These are phyloP conservation scores for Setaria italica DNA, from an alignment of 202 grass and related monocot genomes.

Conservation along the genomic window DNA sequence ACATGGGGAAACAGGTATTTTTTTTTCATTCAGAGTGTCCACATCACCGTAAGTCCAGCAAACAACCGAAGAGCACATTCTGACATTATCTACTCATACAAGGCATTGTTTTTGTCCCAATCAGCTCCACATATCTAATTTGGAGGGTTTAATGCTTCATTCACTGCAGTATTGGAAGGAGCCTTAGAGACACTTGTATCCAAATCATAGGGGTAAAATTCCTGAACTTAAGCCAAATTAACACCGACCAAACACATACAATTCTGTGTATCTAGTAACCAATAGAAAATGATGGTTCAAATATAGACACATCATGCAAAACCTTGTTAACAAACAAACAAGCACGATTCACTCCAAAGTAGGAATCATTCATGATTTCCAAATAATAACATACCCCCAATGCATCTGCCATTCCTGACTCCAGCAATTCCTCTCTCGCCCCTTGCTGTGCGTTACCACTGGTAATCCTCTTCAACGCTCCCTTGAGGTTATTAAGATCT, in stretches of 20 bases:
- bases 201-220: neutral
- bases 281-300: slow-evolving; percentile 18
- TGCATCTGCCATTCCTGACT: slow-evolving; percentile 87
- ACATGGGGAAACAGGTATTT: slow-evolving; percentile 1
- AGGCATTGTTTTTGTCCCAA: slow-evolving; percentile 4
- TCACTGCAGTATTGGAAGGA: neutral
- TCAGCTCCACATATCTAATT: neutral
- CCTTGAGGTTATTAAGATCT: slow-evolving; percentile 91
- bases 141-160: neutral
- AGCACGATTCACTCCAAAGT: neutral
- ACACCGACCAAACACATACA: neutral
- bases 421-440: slow-evolving; percentile 79
- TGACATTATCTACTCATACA: neutral
- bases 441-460: slow-evolving; percentile 58
- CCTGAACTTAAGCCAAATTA: neutral
- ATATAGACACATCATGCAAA: neutral
- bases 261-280: neutral
- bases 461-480: slow-evolving; percentile 70
- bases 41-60: neutral
- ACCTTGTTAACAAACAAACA: neutral
- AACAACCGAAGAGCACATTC: slow-evolving; percentile 16
- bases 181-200: neutral
- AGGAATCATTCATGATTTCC: slow-evolving; percentile 13
- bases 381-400: slow-evolving; percentile 64
- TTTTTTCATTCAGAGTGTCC: neutral